A percentile compares a stretch with the other conserved stretches of the same genome.
Conservation (phyloP, 176 grass and related monocot species). For the Hordeum vulgare region MorexV3_pseudomolecules_assembly NC_058523.1:98350727-98351226, state of each 20-base stretch:
- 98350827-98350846: conserved; percentile 58
- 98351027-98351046: conserved; percentile 66
- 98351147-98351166: background rate
- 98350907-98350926: conserved; percentile 80
- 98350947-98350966: conserved; percentile 93
- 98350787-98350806: conserved; percentile 79
- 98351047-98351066: conserved; percentile 86
- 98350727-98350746: conserved; percentile 77
- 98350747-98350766: conserved; percentile 98
- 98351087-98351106: conserved; percentile 36
- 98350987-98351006: conserved; percentile 91
- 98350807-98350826: conserved; percentile 70
- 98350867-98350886: conserved; percentile 96
- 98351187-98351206: conserved; percentile 30
- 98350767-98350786: conserved; percentile 97
- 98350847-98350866: conserved; percentile 86
- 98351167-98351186: background rate
- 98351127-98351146: background rate
- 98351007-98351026: conserved; percentile 87
- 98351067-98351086: conserved; percentile 83
- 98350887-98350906: conserved; percentile 95
- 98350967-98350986: conserved; percentile 84
- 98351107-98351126: conserved; percentile 13
- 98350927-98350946: conserved; percentile 59
- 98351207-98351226: conserved; percentile 80